Evolutionary conservation across 805 yeast genomes (phyloP).

Genomic region (Priceomyces medius): DNA sequence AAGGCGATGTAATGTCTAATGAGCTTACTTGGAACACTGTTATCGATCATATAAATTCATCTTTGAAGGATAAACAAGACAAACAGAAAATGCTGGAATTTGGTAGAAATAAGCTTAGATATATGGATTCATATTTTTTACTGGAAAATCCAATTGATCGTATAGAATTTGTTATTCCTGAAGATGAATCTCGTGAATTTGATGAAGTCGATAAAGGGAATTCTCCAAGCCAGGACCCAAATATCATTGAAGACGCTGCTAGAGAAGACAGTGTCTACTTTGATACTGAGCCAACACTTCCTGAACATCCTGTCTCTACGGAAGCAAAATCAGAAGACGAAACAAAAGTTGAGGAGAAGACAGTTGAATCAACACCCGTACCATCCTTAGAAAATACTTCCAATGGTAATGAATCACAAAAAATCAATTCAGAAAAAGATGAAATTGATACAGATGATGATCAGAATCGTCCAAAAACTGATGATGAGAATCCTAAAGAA

Average conservation of each 20-base stretch:
- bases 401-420: constrained; percentile 1
- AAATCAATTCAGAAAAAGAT: constrained; percentile 2
- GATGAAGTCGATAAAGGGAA: background rate
- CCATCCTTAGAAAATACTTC: background rate
- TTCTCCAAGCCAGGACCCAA: background rate
- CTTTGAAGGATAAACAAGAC: constrained; percentile 30
- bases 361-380: background rate
- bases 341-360: background rate
- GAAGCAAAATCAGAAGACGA: background rate
- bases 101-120: constrained; percentile 42
- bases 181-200: background rate
- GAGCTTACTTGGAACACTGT: constrained; percentile 26
- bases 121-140: constrained; percentile 52
- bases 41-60: constrained; percentile 31
- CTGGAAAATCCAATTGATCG: constrained; percentile 49
- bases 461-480: background rate
- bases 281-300: background rate
- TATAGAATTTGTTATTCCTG: constrained; percentile 31
- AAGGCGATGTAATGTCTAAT: constrained; percentile 4
- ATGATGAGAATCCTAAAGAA: background rate
- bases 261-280: background rate
- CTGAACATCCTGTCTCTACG: too few species aligned
- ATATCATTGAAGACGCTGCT: background rate
- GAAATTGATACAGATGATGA: background rate
- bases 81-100: constrained; percentile 32